Percentiles rank a stretch among this genome's conserved stretches.
phyloP scores from a whole-genome alignment of 208 protist species.

The Leishmania tarentolae region DNA sequence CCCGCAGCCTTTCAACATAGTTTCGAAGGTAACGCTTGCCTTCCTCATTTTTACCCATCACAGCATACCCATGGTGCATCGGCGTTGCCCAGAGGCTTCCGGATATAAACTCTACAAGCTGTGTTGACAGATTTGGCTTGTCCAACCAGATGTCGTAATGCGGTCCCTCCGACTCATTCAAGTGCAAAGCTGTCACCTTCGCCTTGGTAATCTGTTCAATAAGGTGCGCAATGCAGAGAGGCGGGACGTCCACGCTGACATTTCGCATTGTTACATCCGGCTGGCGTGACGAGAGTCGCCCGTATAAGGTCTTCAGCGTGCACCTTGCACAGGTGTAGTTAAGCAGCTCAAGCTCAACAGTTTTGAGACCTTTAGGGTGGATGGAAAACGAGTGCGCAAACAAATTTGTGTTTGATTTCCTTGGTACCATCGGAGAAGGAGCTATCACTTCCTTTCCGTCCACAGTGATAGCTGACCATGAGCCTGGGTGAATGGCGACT shows the following conservation, averaged over 20 bases:
- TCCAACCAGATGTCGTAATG: conserved; percentile 73
- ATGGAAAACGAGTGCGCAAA: conserved; percentile 59
- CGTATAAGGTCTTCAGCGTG: conserved; percentile 60
- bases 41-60: conserved; percentile 56
- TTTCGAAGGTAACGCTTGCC: conserved; percentile 46
- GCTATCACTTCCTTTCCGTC: conserved; percentile 32
- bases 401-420: conserved; percentile 36
- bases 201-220: conserved; percentile 60
- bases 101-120: conserved; percentile 38
- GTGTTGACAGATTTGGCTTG: conserved; percentile 47
- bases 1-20: conserved; percentile 44
- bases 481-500: conserved; percentile 24
- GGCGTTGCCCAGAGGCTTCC: conserved; percentile 65
- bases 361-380: conserved; percentile 34
- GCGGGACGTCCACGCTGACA: conserved; percentile 60
- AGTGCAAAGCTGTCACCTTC: conserved; percentile 48
- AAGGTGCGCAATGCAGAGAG: conserved; percentile 70
- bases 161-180: conserved; percentile 31
- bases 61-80: conserved; percentile 65
- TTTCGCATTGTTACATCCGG: conserved; percentile 61
- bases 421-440: conserved; percentile 46
- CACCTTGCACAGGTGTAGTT: conserved; percentile 64
- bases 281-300: conserved; percentile 56
- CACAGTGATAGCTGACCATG: conserved; percentile 14
- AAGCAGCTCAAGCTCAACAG: conserved; percentile 51